Conservation (phyloP, 129 eudicot species). For the Helichrysum umbraculigerum region DNA sequence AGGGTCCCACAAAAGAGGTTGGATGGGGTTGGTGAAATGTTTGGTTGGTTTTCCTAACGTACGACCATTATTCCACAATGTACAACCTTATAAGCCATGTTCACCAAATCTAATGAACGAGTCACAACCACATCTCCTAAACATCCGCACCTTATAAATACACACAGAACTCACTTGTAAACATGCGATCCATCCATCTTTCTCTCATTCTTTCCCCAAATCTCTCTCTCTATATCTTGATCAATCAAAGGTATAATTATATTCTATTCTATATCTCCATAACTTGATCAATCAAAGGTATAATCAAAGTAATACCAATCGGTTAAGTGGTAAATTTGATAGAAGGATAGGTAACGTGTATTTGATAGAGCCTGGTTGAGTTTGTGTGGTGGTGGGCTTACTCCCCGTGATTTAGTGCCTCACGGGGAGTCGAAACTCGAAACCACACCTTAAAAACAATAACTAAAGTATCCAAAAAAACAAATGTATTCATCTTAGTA, state of each 20-base stretch:
- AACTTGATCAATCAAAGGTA: too few species aligned
- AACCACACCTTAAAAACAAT: too few species aligned
- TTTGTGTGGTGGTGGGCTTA: too few species aligned
- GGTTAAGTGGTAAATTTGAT: too few species aligned
- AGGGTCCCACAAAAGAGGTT: conserved; percentile 22
- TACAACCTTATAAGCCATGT: background rate
- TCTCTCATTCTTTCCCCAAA: conserved; percentile 3
- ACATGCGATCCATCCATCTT: conserved; percentile 3
- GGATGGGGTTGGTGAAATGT: conserved; percentile 9
- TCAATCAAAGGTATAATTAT: background rate
- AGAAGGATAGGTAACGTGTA: too few species aligned
- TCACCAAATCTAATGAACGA: conserved; percentile 26
- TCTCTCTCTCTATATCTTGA: conserved; percentile 3
- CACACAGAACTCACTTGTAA: conserved; percentile 15
- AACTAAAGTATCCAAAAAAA: too few species aligned
- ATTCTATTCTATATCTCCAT: too few species aligned
- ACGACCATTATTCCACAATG: background rate
- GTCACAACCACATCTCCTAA: conserved; percentile 29
- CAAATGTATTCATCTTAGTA: too few species aligned
- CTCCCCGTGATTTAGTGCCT: too few species aligned
- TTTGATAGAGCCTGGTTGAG: too few species aligned
- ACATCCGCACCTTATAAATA: conserved; percentile 44
- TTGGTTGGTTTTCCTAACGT: background rate
- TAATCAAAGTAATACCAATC: too few species aligned
- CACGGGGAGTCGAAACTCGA: too few species aligned